Evolutionary conservation across 805 yeast species (phyloP), one percentile per base, ranked within the genome.

Genomic region (Saccharomycopsis fodiens): DNA sequence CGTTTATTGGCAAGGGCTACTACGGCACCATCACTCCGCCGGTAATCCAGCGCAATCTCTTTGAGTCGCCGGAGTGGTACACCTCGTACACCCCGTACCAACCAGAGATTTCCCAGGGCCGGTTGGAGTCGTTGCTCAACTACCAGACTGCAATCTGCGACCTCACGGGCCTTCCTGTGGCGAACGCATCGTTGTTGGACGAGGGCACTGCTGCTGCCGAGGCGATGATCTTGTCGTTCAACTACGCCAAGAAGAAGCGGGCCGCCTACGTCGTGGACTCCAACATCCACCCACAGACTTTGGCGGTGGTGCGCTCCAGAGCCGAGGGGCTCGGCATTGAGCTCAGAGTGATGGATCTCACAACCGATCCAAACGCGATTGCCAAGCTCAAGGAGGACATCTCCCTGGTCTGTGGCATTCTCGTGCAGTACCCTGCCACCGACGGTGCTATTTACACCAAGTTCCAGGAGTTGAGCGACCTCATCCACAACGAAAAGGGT

Each of bases 191-290:
- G 2, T 69, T 93, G 42, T 72, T 93, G 55, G 98, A 93, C 64
- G 98, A 93, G 69, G 97, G 93, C 40, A 84, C 96, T 4, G 96
- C 97, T 19, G 97, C 96, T 4, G 96, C 93, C 35, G 98, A 91
- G 67, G 97, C 97, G 20, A 82, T 93, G 91, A 74, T 88, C 39
- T 68, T 93, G 69, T 74, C 95, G 1, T 87, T 71, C 66, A 78
- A 82, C 58, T 68, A 73, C 41, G 58, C 70, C 19, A 78, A 78
- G 57, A 84, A 82, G 47, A 91, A 88, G 67, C 82, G 77, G 58
- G 53, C 63, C 10, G 71, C 69, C 39, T 93, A 73, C 57, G 80
- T 82, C 37, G 84, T 89, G 30, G 97, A 93, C 63, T 56, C 68
- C 20, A 77, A 77, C 48, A 72, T 88, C 40, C 95, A 86, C 59